phyloP scores from a whole-genome alignment of 2,329 filamentous ascomycete species.

The Cladobotryum protrusum region DNA sequence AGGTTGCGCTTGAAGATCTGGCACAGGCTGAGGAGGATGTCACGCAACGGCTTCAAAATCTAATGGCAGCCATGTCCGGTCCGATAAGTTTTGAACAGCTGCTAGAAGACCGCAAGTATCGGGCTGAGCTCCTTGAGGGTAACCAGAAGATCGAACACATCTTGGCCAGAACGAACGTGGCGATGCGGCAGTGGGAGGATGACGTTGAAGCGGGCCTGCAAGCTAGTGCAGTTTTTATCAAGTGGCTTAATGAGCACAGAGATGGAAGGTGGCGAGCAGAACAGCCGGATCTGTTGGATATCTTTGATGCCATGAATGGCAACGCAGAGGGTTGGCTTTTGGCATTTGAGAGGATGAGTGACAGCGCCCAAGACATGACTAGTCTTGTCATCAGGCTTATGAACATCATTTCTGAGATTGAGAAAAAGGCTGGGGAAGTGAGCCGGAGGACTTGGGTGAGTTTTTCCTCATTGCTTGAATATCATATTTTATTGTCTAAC shows the following conservation, averaged over 20 bases:
- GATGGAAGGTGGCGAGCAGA: constrained; percentile 55
- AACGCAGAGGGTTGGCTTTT: constrained; percentile 88
- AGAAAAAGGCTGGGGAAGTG: constrained; percentile 74
- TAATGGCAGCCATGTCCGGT: constrained; percentile 80
- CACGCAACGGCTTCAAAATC: constrained; percentile 67
- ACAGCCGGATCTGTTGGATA: constrained; percentile 58
- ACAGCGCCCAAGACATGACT: constrained; percentile 64
- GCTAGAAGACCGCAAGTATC: constrained; percentile 77
- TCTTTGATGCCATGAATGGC: constrained; percentile 84
- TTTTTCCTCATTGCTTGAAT: constrained; percentile 8
- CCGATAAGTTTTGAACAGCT: constrained; percentile 78
- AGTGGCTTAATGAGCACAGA: constrained; percentile 65
- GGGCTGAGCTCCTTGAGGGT: constrained; percentile 73
- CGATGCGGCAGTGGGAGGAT: constrained; percentile 69
- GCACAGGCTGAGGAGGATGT: constrained; percentile 73
- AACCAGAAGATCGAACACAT: constrained; percentile 92
- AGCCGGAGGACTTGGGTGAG: constrained; percentile 71
- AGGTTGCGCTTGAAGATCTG: constrained; percentile 80
- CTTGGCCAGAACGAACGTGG: constrained; percentile 67
- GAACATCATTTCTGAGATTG: constrained; percentile 77
- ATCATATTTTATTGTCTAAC: not conserved
- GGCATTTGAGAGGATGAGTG: constrained; percentile 70
- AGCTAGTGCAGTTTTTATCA: constrained; percentile 68
- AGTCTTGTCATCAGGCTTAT: constrained; percentile 65
- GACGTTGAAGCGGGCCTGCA: constrained; percentile 74